phyloP scores from a whole-genome alignment of 306 rosid species.

The Malus domestica region ASM211411v1 NC_041798.1:39148501-39149000 shows the following conservation, averaged over 20 bases:
- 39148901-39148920: slow-evolving; percentile 15
- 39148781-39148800: background rate
- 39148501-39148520: no score
- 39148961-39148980: background rate
- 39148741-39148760: background rate
- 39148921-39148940: background rate
- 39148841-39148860: background rate
- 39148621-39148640: background rate
- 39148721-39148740: slow-evolving; percentile 10
- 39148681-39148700: slow-evolving; percentile 17
- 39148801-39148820: background rate
- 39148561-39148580: background rate
- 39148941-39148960: background rate
- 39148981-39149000: background rate
- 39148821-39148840: background rate
- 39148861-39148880: background rate
- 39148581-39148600: slow-evolving; percentile 2
- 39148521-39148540: no score
- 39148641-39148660: slow-evolving; percentile 23
- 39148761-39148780: background rate
- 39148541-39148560: no score
- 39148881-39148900: background rate
- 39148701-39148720: slow-evolving; percentile 15
- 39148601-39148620: slow-evolving; percentile 13
- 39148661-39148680: slow-evolving; percentile 42